Conservation (phyloP, 352 stramenopile genomes). For the Globisporangium carolinianum region DNA sequence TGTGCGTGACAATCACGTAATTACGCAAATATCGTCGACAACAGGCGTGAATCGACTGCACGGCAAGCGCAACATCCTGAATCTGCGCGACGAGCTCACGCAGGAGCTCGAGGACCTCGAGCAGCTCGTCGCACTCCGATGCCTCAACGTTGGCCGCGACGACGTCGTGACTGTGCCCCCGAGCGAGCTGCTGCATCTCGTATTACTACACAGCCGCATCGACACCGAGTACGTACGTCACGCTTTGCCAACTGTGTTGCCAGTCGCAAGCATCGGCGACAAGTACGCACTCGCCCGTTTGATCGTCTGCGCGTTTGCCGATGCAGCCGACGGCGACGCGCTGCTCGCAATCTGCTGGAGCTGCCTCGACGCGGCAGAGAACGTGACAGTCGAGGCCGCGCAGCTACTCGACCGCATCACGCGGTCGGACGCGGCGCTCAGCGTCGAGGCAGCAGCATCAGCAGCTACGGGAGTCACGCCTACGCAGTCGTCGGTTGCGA, state of each 20-base stretch:
- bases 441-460: neutral
- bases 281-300: slow-evolving; percentile 47
- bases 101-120: slow-evolving; percentile 71
- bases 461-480: neutral
- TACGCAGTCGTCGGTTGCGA: slow-evolving; percentile 14
- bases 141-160: slow-evolving; percentile 47
- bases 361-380: slow-evolving; percentile 58
- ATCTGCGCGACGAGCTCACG: slow-evolving; percentile 55
- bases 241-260: slow-evolving; percentile 48
- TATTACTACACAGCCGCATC: slow-evolving; percentile 33
- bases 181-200: slow-evolving; percentile 52
- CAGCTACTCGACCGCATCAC: slow-evolving; percentile 56
- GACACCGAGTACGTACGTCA: slow-evolving; percentile 58
- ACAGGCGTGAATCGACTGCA: slow-evolving; percentile 50
- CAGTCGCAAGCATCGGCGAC: slow-evolving; percentile 46
- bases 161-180: slow-evolving; percentile 29
- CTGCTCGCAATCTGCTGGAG: slow-evolving; percentile 67
- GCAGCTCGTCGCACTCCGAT: slow-evolving; percentile 44
- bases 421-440: slow-evolving; percentile 8
- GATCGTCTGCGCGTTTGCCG: slow-evolving; percentile 46
- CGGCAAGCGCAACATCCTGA: slow-evolving; percentile 36
- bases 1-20: too few species aligned
- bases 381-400: slow-evolving; percentile 56
- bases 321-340: slow-evolving; percentile 42
- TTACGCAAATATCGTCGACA: too few species aligned